phyloP scores from a whole-genome alignment of 169 alveolate genomes.

The Plasmodium malariae region DNA sequence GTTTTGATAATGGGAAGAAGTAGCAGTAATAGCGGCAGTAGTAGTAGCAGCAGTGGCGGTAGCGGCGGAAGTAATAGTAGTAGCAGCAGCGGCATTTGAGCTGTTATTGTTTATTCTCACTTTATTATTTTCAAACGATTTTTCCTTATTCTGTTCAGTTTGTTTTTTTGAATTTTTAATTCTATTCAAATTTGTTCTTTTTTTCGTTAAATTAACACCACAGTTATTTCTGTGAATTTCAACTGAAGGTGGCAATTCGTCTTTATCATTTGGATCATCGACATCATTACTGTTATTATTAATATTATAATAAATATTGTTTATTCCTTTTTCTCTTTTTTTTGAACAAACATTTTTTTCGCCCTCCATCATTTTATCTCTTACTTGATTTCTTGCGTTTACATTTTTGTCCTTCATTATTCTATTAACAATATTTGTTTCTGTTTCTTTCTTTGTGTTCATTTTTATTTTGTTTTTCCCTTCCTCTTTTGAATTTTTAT shows the following conservation, averaged over 20 bases:
- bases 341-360: neutral
- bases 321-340: slow-evolving; percentile 8
- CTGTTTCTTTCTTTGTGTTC: neutral
- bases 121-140: neutral
- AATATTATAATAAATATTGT: neutral
- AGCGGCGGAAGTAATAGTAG: too few relatives aligned
- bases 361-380: neutral
- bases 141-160: slow-evolving; percentile 9
- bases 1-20: too few relatives aligned
- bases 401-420: neutral
- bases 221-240: slow-evolving; percentile 15
- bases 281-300: neutral
- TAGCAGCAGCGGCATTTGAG: too few relatives aligned
- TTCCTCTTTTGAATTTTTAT: neutral
- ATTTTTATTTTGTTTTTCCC: slow-evolving; percentile 2
- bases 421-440: slow-evolving; percentile 2
- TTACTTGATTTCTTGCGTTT: neutral
- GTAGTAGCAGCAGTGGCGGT: too few relatives aligned
- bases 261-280: neutral
- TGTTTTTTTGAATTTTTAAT: slow-evolving; percentile 11
- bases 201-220: slow-evolving; percentile 20
- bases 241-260: slow-evolving; percentile 15
- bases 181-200: slow-evolving; percentile 11
- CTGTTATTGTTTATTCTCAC: neutral
- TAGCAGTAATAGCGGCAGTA: too few relatives aligned